Base-by-base conservation (phyloP, 2,329 filamentous ascomycete species). In the Acephala macrosclerotiorum region DNA sequence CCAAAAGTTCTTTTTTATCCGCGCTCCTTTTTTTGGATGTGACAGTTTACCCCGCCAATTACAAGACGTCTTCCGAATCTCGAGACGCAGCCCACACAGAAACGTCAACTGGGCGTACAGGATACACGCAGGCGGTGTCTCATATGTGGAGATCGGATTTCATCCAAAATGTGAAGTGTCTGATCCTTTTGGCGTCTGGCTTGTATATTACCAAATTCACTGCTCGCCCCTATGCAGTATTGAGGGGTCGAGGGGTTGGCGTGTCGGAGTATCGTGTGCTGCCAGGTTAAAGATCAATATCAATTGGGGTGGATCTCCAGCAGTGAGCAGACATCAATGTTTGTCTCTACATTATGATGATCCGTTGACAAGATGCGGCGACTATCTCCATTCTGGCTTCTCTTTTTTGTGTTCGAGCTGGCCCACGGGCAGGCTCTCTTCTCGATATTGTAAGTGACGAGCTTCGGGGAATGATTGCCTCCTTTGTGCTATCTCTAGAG, bases 371-470 rank as follows among this genome's bases (percentile, higher is more conserved):
- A 53, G 22, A 53, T 53, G 49, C 49, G 49, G 49, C 49, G 49
- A 53, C 26, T 53, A 29, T 53, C 12, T 53, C 26, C 20, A 26
- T 22, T 22, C 18, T 49, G 45, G 45, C 20, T 49, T 49, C 22
- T 49, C 22, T 49, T 53, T 26, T 12, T 53, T 16, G 26, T 53
- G 22, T 53, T 29, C 49, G 25, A 53, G 49, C 29, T 38, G 16
- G 35, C 33, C 22, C n/a, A 38, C 14, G 55, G 55, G n/a, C 55
- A 57, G 38, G 33, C 29, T n/a, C 55, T 57, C 1, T 33, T 57
- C 7, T 57, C 55, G 16, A 40, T 60, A 25, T n/a, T 60, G n/a
- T 33, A 33, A 33, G 29, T 33, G 29, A 33, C 29, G 9, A 33
- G 29, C 29, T 33, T 33, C n/a, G n/a, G 29, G 4, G 29, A 33